Evolutionary conservation across 768 basidiomycete genomes (phyloP).

Genomic region (Stropharia rugosoannulata): DNA sequence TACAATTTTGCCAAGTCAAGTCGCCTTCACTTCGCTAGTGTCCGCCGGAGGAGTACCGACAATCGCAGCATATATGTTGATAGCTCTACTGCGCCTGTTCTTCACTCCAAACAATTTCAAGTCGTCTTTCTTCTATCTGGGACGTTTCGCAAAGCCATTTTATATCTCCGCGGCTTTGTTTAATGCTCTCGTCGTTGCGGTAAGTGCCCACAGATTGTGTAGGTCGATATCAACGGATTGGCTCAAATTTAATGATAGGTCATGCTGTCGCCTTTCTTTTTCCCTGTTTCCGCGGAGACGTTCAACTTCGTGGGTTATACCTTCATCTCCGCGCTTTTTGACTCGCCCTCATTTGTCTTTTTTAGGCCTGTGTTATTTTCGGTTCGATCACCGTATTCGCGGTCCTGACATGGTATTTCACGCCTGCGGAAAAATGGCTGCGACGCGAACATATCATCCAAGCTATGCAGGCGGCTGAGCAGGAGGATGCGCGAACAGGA

Average conservation of each 20-base stretch:
- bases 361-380: constrained; percentile 75
- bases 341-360: constrained; percentile 2
- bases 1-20: constrained; percentile 85
- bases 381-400: constrained; percentile 78
- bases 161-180: constrained; percentile 68
- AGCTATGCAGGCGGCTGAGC: constrained; percentile 33
- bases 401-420: constrained; percentile 74
- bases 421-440: constrained; percentile 80
- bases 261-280: constrained; percentile 84
- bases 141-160: constrained; percentile 63
- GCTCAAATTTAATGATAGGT: constrained; percentile 42
- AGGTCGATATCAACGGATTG: background rate
- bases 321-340: constrained; percentile 1
- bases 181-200: constrained; percentile 73
- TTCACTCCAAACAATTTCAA: constrained; percentile 78
- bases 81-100: constrained; percentile 72
- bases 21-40: constrained; percentile 89
- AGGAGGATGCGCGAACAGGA: background rate
- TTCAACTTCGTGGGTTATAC: constrained; percentile 79
- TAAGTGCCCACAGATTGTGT: constrained; percentile 34
- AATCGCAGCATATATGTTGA: constrained; percentile 85
- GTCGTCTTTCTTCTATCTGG: constrained; percentile 71
- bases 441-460: constrained; percentile 58
- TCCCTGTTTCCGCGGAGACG: constrained; percentile 71
- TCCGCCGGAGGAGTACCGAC: constrained; percentile 87